These are phyloP conservation scores for Taphrina populina DNA, from an alignment of 1,139 yeast species.

Conservation along the genomic window DNA sequence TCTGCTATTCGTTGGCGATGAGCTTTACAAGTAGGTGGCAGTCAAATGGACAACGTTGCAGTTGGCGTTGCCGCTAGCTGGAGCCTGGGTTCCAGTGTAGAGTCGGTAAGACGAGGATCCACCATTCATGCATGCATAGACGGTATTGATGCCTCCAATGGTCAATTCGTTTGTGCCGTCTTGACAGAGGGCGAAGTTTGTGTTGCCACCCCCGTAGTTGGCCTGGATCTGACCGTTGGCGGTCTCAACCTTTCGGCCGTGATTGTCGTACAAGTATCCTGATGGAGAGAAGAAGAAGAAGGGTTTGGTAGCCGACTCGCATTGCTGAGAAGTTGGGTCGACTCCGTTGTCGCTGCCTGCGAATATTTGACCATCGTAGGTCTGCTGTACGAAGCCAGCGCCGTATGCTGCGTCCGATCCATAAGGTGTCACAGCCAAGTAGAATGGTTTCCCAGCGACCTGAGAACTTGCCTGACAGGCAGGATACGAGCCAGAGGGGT, in stretches of 20 bases:
- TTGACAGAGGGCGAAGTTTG: conserved; percentile 17
- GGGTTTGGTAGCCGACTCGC: conserved; percentile 28
- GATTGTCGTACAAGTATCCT: conserved; percentile 31
- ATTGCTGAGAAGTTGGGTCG: conserved; percentile 8
- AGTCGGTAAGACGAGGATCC: conserved; percentile 3
- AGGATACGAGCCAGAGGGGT: conserved; percentile 21
- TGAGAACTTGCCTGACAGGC: conserved; percentile 8
- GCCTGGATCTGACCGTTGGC: conserved; percentile 32
- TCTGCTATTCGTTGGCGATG: not conserved
- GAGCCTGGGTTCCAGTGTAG: conserved; percentile 30
- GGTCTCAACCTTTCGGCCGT: conserved; percentile 28
- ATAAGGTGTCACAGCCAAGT: conserved; percentile 19
- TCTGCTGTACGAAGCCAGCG: conserved; percentile 28
- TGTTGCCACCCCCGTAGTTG: conserved; percentile 32
- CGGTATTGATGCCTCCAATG: conserved; percentile 24
- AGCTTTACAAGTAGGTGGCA: conserved; percentile 14
- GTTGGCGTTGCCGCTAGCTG: conserved; percentile 20
- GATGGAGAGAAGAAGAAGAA: conserved; percentile 26
- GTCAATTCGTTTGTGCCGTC: conserved; percentile 9
- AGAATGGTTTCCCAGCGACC: conserved; percentile 16
- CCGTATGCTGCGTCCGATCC: conserved; percentile 21
- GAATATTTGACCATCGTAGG: conserved; percentile 23
- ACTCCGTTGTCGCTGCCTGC: conserved; percentile 22
- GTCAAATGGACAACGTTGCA: conserved; percentile 28
- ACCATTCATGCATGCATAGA: conserved; percentile 27